Evolutionary conservation across 441 rosid species (phyloP).

Genomic region (Euphorbia celastroides): DNA sequence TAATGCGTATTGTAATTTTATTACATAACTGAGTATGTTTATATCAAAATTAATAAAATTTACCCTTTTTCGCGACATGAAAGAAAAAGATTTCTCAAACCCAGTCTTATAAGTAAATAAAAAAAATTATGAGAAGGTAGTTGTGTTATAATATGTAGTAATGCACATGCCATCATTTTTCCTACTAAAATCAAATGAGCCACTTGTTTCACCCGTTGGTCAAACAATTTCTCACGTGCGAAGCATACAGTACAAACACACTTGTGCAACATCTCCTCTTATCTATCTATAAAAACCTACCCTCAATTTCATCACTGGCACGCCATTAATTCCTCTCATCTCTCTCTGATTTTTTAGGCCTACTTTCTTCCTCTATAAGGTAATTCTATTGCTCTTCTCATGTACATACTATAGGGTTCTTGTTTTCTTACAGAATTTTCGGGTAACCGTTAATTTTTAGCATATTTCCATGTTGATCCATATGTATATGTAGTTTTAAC

Average conservation of each 20-base stretch:
- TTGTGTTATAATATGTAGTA: background rate
- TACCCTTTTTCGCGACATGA: no score
- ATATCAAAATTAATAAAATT: no score
- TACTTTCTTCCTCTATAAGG: background rate
- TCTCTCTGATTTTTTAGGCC: background rate
- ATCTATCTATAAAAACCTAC: conserved; percentile 2
- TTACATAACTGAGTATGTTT: no score
- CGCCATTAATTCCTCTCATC: background rate
- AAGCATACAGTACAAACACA: background rate
- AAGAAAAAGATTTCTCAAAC: no score
- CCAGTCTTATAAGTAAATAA: background rate
- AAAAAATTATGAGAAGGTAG: background rate
- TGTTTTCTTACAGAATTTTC: background rate
- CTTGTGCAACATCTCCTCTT: background rate
- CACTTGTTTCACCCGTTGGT: background rate
- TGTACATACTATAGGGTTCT: background rate
- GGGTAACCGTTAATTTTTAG: background rate
- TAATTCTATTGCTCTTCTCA: background rate
- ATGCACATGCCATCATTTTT: background rate
- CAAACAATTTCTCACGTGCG: conserved; percentile 6
- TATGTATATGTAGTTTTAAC: background rate
- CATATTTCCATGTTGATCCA: background rate
- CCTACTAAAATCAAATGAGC: background rate
- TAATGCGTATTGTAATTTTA: no score
- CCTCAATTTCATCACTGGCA: background rate